A percentile compares a stretch with the other conserved stretches of the same genome.
Conservation (phyloP, 1,284 basidiomycete genomes). For the Cryptococcus hybrid region DNA sequence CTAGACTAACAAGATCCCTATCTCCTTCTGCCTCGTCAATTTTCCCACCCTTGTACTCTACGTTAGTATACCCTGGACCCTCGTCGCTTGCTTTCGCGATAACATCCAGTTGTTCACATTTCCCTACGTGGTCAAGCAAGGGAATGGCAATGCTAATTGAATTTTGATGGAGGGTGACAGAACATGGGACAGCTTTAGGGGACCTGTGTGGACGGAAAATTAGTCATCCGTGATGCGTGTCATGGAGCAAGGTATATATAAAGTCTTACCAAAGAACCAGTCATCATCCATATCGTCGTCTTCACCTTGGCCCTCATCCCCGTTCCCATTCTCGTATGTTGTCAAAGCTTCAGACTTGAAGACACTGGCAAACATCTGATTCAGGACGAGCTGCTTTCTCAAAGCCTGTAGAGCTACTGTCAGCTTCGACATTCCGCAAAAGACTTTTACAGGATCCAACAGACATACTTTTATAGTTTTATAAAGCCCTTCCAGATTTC, state of each 20-base stretch:
- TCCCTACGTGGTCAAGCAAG: neutral
- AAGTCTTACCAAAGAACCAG: neutral
- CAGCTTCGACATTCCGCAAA: neutral
- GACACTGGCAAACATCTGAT: neutral
- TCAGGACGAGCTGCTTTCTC: constrained; percentile 16
- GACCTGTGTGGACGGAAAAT: neutral
- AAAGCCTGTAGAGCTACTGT: constrained; percentile 10
- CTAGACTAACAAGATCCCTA: neutral
- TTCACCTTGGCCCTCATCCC: neutral
- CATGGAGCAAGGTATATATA: too few species aligned
- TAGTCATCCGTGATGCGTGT: too few species aligned
- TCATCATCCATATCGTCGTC: constrained; percentile 3
- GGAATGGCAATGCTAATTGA: constrained; percentile 1
- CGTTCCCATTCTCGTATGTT: neutral
- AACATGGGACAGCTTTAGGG: constrained; percentile 3
- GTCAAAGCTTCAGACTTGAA: constrained; percentile 5
- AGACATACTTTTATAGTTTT: constrained; percentile 16
- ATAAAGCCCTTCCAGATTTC: constrained; percentile 10
- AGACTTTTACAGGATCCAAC: neutral
- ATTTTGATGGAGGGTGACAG: neutral
- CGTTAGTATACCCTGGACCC: neutral
- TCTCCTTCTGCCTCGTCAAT: neutral
- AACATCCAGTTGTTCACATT: neutral
- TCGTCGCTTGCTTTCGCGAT: neutral
- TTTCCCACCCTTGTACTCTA: neutral